Evolutionary conservation across 176 grass and related monocot genomes (phyloP).

Genomic region (Eremochloa ophiuroides): DNA sequence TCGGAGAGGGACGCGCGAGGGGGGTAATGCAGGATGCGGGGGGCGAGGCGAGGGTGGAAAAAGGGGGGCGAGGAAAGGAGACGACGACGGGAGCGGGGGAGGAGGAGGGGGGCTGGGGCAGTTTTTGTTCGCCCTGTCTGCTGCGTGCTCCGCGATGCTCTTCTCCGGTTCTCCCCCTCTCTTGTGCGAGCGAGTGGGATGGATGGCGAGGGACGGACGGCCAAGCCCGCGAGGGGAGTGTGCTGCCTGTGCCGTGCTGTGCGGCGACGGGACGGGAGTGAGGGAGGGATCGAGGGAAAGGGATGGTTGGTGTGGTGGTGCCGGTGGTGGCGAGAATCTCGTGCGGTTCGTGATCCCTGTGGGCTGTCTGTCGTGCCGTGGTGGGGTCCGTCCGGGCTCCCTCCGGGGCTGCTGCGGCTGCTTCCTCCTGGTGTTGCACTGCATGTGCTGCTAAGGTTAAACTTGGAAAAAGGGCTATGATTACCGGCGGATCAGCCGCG

Average conservation of each 20-base stretch:
- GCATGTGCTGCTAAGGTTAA: not conserved
- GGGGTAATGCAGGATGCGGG: slow-evolving; percentile 9
- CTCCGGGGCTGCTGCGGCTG: not conserved
- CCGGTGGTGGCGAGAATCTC: slow-evolving; percentile 25
- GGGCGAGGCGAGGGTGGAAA: not conserved
- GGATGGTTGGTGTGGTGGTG: not conserved
- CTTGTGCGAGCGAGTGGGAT: not conserved
- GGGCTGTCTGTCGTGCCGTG: not conserved
- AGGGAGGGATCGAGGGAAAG: no score
- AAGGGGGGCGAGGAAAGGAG: slow-evolving; percentile 1
- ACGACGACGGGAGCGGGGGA: slow-evolving; percentile 5
- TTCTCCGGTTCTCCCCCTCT: no score
- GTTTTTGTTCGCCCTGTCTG: slow-evolving; percentile 18
- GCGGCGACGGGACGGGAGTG: not conserved
- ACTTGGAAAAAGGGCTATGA: not conserved
- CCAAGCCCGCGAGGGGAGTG: not conserved
- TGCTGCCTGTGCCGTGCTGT: not conserved
- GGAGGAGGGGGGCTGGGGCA: not conserved
- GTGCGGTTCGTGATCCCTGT: slow-evolving; percentile 23
- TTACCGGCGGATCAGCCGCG: not conserved
- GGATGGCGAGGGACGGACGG: no score
- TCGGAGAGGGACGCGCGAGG: not conserved
- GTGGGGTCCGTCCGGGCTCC: no score
- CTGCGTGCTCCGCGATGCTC: not conserved
- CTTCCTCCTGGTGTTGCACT: not conserved